phyloP scores from a whole-genome alignment of 1,284 basidiomycete genomes.

The Agaricales sp. region DNA sequence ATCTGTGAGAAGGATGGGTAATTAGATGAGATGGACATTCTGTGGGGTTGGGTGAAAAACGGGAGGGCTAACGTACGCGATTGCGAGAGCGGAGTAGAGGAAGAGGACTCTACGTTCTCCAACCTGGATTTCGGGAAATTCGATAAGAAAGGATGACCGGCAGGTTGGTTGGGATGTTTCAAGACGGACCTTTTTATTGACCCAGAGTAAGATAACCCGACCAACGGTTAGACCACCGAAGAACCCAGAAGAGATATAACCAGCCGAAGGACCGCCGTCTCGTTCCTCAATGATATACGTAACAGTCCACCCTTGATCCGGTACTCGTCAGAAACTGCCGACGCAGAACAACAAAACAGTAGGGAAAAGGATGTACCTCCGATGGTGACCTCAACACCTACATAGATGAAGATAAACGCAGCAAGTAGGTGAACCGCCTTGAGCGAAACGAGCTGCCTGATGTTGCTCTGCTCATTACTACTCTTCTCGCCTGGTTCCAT shows the following conservation, averaged over 20 bases:
- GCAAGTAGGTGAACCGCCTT: conserved; percentile 29
- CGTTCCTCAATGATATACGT: too few species aligned
- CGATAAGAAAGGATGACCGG: too few species aligned
- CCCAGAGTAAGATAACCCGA: conserved; percentile 16
- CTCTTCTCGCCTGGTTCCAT: conserved; percentile 15
- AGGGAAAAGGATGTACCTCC: conserved; percentile 22
- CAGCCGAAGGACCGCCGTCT: conserved; percentile 17
- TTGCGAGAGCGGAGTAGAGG: conserved; percentile 13
- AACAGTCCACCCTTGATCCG: conserved; percentile 28
- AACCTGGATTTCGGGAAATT: too few species aligned
- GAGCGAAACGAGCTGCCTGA: conserved; percentile 26
- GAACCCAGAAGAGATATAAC: conserved; percentile 24
- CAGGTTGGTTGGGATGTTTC: too few species aligned
- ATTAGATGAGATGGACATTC: too few species aligned
- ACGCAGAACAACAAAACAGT: too few species aligned
- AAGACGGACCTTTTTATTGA: conserved; percentile 15
- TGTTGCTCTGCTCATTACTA: conserved; percentile 19
- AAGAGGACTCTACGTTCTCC: conserved; percentile 15
- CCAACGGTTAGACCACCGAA: conserved; percentile 22
- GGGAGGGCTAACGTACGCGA: conserved; percentile 12
- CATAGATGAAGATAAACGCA: conserved; percentile 31
- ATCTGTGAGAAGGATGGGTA: conserved; percentile 16
- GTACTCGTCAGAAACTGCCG: too few species aligned
- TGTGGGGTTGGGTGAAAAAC: too few species aligned
- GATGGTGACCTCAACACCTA: conserved; percentile 34